Evolutionary conservation across 1,284 basidiomycete species (phyloP).

Genomic region (Leucoagaricus sp.): DNA sequence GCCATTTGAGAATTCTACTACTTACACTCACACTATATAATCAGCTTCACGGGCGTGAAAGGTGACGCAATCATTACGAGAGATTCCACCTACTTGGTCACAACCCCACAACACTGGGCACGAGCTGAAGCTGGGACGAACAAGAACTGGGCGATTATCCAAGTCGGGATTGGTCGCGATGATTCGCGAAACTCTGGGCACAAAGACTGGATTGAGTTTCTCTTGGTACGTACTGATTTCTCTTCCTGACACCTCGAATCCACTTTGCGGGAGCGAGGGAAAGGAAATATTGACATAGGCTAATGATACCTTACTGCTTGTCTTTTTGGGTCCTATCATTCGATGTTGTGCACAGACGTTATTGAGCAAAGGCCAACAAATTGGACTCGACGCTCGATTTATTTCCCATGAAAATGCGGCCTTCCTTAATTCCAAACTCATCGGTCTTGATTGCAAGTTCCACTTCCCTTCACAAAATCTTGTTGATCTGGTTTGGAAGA

Average conservation of each 20-base stretch:
- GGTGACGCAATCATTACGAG: constrained; percentile 80
- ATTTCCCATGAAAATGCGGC: constrained; percentile 75
- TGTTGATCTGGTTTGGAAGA: constrained; percentile 83
- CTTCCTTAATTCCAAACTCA: constrained; percentile 57
- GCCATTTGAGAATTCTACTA: background rate
- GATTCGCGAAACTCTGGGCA: background rate
- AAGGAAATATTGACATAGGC: background rate
- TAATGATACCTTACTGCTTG: background rate
- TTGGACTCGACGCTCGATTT: constrained; percentile 91
- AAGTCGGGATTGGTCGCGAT: constrained; percentile 52
- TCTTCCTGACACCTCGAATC: background rate
- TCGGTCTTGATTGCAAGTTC: constrained; percentile 54
- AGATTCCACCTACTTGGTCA: constrained; percentile 71
- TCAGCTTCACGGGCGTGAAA: constrained; percentile 86
- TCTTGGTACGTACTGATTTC: constrained; percentile 48
- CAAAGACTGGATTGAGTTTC: constrained; percentile 77
- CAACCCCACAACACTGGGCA: constrained; percentile 89
- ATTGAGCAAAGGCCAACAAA: constrained; percentile 54
- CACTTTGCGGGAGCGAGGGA: background rate
- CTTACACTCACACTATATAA: background rate
- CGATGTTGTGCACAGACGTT: constrained; percentile 28
- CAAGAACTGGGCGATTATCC: constrained; percentile 75
- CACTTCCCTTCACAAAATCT: constrained; percentile 79
- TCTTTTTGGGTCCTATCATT: constrained; percentile 21
- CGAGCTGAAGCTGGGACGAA: constrained; percentile 85